phyloP scores from a whole-genome alignment of 2,329 filamentous ascomycete species.

The Harringtonia aguacate region DNA sequence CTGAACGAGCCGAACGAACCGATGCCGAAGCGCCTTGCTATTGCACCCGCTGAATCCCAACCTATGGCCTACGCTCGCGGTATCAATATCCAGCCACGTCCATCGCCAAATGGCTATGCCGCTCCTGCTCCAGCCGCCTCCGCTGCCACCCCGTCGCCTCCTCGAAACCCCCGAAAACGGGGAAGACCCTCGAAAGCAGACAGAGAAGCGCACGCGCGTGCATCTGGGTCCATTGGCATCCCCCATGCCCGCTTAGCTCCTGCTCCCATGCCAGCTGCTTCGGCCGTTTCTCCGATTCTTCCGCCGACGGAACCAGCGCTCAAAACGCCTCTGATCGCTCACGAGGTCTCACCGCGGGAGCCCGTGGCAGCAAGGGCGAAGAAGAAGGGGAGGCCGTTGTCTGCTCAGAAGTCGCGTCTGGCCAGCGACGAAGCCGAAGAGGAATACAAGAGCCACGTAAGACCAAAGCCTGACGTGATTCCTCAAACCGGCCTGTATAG shows the following conservation, averaged over 20 bases:
- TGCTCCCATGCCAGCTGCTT: background rate
- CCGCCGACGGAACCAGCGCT: background rate
- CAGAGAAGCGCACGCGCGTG: conserved; percentile 17
- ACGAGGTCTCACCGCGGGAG: too few relatives aligned
- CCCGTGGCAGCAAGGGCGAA: too few relatives aligned
- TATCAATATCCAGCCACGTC: conserved; percentile 21
- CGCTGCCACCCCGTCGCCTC: background rate
- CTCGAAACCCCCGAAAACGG: conserved; percentile 15
- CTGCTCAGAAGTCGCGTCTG: too few relatives aligned
- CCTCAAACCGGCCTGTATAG: too few relatives aligned
- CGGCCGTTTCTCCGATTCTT: background rate
- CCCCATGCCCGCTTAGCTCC: conserved; percentile 5
- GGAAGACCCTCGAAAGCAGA: conserved; percentile 24
- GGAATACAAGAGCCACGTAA: too few relatives aligned
- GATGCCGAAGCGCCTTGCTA: conserved; percentile 19
- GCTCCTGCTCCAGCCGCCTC: background rate
- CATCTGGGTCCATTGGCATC: conserved; percentile 6
- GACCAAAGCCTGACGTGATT: too few relatives aligned
- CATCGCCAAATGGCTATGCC: conserved; percentile 15
- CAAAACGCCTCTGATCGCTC: too few relatives aligned
- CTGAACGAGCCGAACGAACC: conserved; percentile 19
- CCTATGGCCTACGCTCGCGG: conserved; percentile 6
- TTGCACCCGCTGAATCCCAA: conserved; percentile 12
- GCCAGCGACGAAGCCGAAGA: too few relatives aligned
- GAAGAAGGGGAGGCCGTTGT: too few relatives aligned